Evolutionary conservation across 352 stramenopile species (phyloP).

Genomic region (Pythium scleroteichum): DNA sequence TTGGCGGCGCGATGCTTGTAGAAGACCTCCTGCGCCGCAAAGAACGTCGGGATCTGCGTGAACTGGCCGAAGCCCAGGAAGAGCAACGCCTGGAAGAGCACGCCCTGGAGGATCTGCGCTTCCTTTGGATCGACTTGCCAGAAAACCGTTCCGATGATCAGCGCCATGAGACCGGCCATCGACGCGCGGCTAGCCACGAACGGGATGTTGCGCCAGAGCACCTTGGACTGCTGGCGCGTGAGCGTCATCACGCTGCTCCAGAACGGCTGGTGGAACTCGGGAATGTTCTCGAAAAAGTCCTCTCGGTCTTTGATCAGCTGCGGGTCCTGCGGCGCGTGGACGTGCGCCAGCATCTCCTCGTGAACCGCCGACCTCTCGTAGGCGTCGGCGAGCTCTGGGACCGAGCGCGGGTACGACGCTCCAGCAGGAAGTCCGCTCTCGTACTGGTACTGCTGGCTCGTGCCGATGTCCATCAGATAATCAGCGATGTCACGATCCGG

Average conservation of each 20-base stretch:
- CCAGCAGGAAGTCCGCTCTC: conserved; percentile 38
- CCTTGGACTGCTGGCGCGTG: conserved; percentile 38
- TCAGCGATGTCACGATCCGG: too few species aligned
- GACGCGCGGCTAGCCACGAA: conserved; percentile 27
- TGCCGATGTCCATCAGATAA: too few species aligned
- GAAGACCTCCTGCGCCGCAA: conserved; percentile 39
- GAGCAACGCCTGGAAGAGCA: conserved; percentile 76
- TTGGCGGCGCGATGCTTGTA: conserved; percentile 70
- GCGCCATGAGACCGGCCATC: conserved; percentile 32
- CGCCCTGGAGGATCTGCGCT: conserved; percentile 41
- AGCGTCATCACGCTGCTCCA: conserved; percentile 2
- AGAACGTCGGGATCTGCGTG: conserved; percentile 23
- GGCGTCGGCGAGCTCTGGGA: conserved; percentile 16
- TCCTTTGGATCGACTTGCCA: conserved; percentile 34
- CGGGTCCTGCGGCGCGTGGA: conserved; percentile 6
- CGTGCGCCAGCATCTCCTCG: background rate
- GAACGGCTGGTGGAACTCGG: conserved; percentile 22
- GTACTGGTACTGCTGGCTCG: conserved; percentile 55
- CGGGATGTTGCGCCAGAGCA: conserved; percentile 44
- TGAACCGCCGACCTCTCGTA: conserved; percentile 15
- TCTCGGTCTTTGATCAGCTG: background rate
- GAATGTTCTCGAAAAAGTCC: background rate
- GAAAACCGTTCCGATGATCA: conserved; percentile 35
- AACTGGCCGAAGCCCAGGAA: conserved; percentile 66
- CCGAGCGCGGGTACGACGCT: conserved; percentile 25